Evolutionary conservation across 495 filamentous ascomycete genomes (phyloP).

Genomic region (Podospora tetraspora): DNA sequence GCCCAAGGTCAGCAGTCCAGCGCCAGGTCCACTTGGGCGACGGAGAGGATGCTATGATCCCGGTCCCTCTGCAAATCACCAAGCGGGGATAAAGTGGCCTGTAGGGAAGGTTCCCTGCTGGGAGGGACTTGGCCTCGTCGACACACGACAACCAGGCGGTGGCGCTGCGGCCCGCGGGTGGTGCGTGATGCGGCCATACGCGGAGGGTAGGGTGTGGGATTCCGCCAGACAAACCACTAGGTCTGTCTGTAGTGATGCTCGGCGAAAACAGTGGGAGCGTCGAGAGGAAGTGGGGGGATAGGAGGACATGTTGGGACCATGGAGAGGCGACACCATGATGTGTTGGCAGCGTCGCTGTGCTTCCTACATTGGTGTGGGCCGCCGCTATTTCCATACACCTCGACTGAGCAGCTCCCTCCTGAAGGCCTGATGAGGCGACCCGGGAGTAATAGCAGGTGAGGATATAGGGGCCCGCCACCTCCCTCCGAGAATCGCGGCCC

Average conservation of each 20-base stretch:
- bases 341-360: conserved; percentile 24
- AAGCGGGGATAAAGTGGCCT: conserved; percentile 6
- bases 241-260: not conserved
- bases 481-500: not conserved
- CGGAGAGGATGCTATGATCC: not conserved
- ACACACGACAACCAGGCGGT: conserved; percentile 8
- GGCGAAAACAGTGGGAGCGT: not conserved
- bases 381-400: not conserved
- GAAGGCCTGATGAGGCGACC: conserved; percentile 12
- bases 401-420: conserved; percentile 2
- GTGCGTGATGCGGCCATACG: conserved; percentile 15
- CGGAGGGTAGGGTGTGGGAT: conserved; percentile 10
- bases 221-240: conserved; percentile 6
- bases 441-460: conserved; percentile 24
- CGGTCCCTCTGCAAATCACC: not conserved
- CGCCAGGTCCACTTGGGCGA: conserved; percentile 13
- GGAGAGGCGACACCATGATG: conserved; percentile 26
- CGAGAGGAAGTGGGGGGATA: not conserved
- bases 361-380: conserved; percentile 13
- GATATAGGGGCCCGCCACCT: conserved; percentile 20
- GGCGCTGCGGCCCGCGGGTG: conserved; percentile 12
- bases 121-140: not conserved
- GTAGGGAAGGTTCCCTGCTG: not conserved
- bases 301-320: conserved; percentile 12
- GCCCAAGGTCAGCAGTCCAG: conserved; percentile 21